Evolutionary conservation across 805 yeast genomes (phyloP), one percentile per base, ranked within the genome.

Genomic region (Saturnispora serradocipensis): DNA sequence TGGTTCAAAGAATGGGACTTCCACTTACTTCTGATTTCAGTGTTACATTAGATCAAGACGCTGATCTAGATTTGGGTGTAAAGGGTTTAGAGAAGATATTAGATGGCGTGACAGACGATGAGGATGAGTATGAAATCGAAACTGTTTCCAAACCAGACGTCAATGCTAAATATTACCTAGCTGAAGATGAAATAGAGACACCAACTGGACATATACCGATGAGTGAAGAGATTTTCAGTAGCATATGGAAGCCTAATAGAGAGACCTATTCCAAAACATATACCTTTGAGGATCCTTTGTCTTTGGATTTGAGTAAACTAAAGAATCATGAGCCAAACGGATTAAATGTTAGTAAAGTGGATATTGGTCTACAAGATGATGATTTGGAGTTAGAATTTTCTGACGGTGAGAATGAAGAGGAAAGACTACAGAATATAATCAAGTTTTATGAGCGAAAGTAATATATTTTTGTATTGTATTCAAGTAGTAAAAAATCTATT

Each of bases 61-160:
- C 44, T 2, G 44, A 40, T 4, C 13, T 40, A 24, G 44, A 22
- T 8, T 10, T 25, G 38, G 46, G 46, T n/a, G 46, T 30, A 10
- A 18, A 44, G 18, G 46, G 46, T 9, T 22, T 40, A 18, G 42
- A 18, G 4, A 38, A 38, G n/a, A 24, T 38, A n/a, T n/a, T 35
- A 32, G 53, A 52, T 32, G 53, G 54, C 11, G 64, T 53, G 15
- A 43, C 43, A 30, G 64, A 66, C 35, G 73, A 69, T 25, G 66
- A 66, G 42, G 77, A 74, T 48, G 67, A 80, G n/a, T 20, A 9
- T 20, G 86, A 81, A 54, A 61, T 63, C 40, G 73, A 72, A 22
- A 77, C 84, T 5, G 61, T 18, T 9, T 24, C 51, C 18, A 25
- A 43, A 16, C 38, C 22, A n/a, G 47, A 49, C 27, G 25, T 38